Conservation (phyloP, 108 stramenopile genomes). For the Cyclotella atomus region DNA sequence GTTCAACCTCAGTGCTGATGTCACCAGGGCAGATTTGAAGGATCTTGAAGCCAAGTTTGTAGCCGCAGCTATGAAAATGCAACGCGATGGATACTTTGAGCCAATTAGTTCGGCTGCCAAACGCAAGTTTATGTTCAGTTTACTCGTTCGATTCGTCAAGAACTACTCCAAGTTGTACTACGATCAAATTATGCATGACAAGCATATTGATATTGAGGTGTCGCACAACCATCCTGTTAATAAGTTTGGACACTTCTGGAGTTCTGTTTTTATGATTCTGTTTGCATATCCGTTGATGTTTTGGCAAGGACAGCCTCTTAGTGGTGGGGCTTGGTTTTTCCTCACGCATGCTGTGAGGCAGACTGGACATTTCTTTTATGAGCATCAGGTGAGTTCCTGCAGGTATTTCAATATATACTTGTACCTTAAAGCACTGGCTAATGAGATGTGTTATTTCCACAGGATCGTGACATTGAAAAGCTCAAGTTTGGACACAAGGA, state of each 20-base stretch:
- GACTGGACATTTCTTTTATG: conserved; percentile 61
- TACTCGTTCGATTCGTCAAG: conserved; percentile 33
- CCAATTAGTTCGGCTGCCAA: conserved; percentile 26
- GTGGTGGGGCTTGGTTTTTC: conserved; percentile 56
- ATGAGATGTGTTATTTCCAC: not conserved
- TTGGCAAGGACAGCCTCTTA: conserved; percentile 49
- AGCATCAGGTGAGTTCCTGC: conserved; percentile 42
- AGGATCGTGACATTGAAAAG: conserved; percentile 64
- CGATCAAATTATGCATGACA: conserved; percentile 58
- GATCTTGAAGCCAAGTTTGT: conserved; percentile 52
- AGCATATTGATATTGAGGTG: conserved; percentile 65
- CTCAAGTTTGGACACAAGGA: conserved; percentile 68
- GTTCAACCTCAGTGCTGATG: conserved; percentile 56
- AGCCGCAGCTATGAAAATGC: conserved; percentile 48
- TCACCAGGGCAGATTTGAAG: conserved; percentile 37
- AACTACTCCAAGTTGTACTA: conserved; percentile 47
- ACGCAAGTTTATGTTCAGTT: conserved; percentile 14
- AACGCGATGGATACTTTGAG: conserved; percentile 56
- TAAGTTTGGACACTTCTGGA: conserved; percentile 65
- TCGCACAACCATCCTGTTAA: conserved; percentile 64
- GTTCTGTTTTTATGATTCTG: conserved; percentile 52
- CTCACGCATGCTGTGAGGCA: conserved; percentile 56
- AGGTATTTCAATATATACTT: no score
- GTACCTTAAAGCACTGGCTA: no score
- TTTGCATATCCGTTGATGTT: conserved; percentile 57